Base-by-base conservation (phyloP, 306 rosid genomes). In the Quercus wislizeni region DNA sequence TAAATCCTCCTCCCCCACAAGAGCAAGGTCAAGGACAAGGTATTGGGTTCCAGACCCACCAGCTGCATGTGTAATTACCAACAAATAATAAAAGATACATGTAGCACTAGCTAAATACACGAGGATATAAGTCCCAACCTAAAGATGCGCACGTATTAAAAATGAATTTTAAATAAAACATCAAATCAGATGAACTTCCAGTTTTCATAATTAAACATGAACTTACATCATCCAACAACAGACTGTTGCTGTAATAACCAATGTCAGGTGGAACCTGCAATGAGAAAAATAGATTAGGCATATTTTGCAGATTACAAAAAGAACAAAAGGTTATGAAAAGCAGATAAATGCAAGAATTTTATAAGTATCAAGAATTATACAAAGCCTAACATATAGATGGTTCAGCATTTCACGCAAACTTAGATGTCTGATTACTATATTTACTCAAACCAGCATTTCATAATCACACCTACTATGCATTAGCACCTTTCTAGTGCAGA, bases 201-300 rank as follows among this genome's bases (percentile, higher is more conserved):
- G 35, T 27, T 25, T 46, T 63, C 55, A 35, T 65, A 67, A 6
- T 67, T 31, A 55, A 81, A 78, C 46, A 35, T 30, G 21, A 18
- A 86, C 97, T 87, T 88, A 94, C 97, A 94, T 94, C 94, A 94
- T 89, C 98, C 98, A 94, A 81, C 97, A 88, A 86, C 97, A 92
- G 69, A 92, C 84, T 25, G 94, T 94, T 46, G 97, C 98, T 64
- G 97, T 94, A 80, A 85, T 89, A 28, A 94, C 89, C 89, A 94
- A 82, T 78, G 97, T 94, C 13, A 91, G 75, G 87, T 94, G 98
- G 73, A 94, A 88, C 84, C 97, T 94, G 93, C 84, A 80, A 68
- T 31, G 55, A 5, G 59, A 77, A 31, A 80, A 35, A 69, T 46
- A 78, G 11, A 69, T 84, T 74, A 90, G 61, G 15, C 55, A 77